phyloP scores from a whole-genome alignment of 768 basidiomycete genomes.

The Cystofilobasidium macerans region DNA sequence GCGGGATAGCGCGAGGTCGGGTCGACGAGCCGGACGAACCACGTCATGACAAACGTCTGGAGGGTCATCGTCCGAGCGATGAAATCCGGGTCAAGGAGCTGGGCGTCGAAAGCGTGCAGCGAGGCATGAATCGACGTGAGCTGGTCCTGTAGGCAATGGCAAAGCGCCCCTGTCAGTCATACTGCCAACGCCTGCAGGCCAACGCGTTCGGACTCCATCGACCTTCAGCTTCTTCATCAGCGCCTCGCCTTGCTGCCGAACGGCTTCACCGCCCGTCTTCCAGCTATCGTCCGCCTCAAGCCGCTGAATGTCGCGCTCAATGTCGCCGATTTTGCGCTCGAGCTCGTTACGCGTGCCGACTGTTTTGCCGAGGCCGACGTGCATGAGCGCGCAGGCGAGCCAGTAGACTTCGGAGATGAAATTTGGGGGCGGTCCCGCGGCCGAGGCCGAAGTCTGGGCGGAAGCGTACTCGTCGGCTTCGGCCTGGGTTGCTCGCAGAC shows the following conservation, averaged over 20 bases:
- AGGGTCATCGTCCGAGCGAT: conserved; percentile 67
- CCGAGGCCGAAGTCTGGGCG: background rate
- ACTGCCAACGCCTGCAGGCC: background rate
- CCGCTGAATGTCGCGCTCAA: conserved; percentile 61
- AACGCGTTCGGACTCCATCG: background rate
- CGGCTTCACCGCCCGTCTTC: conserved; percentile 44
- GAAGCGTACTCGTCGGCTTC: conserved; percentile 64
- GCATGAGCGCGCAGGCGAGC: conserved; percentile 71
- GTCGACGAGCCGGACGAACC: conserved; percentile 84
- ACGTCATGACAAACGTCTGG: conserved; percentile 80
- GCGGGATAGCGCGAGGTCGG: conserved; percentile 66
- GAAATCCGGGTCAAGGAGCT: conserved; percentile 76
- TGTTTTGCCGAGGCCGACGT: conserved; percentile 75
- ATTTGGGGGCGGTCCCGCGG: conserved; percentile 52
- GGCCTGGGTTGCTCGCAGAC: conserved; percentile 81
- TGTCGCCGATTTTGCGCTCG: conserved; percentile 43
- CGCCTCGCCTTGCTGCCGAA: conserved; percentile 54
- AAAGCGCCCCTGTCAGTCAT: background rate
- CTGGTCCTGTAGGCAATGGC: conserved; percentile 46
- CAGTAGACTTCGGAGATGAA: conserved; percentile 96
- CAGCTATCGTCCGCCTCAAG: conserved; percentile 67
- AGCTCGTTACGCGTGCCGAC: conserved; percentile 55
- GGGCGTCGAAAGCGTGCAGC: conserved; percentile 70
- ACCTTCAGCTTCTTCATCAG: conserved; percentile 70
- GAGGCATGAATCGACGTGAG: conserved; percentile 58